These are phyloP conservation scores for Cladosporium sp. DNA, from an alignment of 2,329 filamentous ascomycete species.

Conservation along the genomic window DNA sequence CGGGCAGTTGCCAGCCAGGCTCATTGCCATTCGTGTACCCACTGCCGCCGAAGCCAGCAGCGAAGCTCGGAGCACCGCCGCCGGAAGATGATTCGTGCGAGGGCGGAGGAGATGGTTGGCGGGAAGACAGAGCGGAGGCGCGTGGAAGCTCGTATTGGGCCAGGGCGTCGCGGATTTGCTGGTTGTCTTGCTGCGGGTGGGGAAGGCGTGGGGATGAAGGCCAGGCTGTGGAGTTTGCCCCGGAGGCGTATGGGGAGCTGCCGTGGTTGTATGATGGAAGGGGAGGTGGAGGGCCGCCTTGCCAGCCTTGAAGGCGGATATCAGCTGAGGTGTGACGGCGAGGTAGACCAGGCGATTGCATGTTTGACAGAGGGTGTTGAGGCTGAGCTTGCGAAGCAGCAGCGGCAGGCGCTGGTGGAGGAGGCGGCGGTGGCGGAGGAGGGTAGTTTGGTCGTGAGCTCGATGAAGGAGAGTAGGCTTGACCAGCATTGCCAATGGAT, in stretches of 20 bases:
- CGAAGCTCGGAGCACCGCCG: conserved; percentile 39
- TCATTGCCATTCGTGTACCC: conserved; percentile 55
- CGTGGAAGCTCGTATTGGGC: conserved; percentile 65
- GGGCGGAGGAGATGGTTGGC: conserved; percentile 55
- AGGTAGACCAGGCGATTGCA: conserved; percentile 64
- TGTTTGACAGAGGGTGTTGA: conserved; percentile 60
- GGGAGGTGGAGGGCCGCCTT: conserved; percentile 55
- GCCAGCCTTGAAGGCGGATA: conserved; percentile 70
- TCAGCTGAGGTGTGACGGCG: conserved; percentile 93
- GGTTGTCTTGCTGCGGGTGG: conserved; percentile 64
- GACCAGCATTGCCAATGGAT: conserved; percentile 71
- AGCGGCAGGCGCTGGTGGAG: conserved; percentile 41
- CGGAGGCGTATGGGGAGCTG: conserved; percentile 65
- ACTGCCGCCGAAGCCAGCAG: conserved; percentile 51
- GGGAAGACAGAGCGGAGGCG: conserved; percentile 49
- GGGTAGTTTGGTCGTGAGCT: conserved; percentile 60
- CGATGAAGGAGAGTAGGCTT: conserved; percentile 68
- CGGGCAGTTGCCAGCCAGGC: conserved; percentile 57
- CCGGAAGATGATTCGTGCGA: conserved; percentile 25
- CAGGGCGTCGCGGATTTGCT: conserved; percentile 62
- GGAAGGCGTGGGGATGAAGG: conserved; percentile 62
- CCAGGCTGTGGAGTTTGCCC: conserved; percentile 63
- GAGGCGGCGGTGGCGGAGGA: conserved; percentile 63
- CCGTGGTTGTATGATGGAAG: conserved; percentile 39
- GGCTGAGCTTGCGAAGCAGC: conserved; percentile 53